phyloP scores from a whole-genome alignment of 1,284 basidiomycete species.

The Leccinum pachyderme region DNA sequence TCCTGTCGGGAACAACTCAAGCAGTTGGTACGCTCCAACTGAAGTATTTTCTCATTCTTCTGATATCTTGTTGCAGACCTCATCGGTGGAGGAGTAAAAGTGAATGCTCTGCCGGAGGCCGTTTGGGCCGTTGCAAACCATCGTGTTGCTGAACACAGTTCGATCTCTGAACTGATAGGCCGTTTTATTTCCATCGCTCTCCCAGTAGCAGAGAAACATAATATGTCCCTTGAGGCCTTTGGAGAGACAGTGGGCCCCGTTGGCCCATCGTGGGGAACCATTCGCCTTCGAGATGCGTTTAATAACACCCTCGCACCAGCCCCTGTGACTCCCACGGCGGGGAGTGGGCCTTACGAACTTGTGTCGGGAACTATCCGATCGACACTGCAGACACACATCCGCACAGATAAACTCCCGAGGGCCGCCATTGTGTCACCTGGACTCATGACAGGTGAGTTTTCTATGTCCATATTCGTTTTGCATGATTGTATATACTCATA shows the following conservation, averaged over 20 bases:
- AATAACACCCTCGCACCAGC: slow-evolving; percentile 45
- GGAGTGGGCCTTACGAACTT: slow-evolving; percentile 42
- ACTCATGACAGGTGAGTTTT: slow-evolving; percentile 25
- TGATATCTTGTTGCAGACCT: slow-evolving; percentile 32
- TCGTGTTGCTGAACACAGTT: slow-evolving; percentile 40
- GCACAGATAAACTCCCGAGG: slow-evolving; percentile 23
- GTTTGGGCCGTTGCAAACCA: slow-evolving; percentile 41
- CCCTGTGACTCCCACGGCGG: slow-evolving; percentile 45
- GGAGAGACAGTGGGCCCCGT: slow-evolving; percentile 30
- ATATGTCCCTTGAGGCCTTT: slow-evolving; percentile 45
- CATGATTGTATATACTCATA: slow-evolving; percentile 5
- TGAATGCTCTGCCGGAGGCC: slow-evolving; percentile 44
- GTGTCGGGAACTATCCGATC: slow-evolving; percentile 49
- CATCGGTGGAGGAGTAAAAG: slow-evolving; percentile 46
- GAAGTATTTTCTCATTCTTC: background rate
- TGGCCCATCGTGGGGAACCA: slow-evolving; percentile 20
- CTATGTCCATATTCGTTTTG: slow-evolving; percentile 4
- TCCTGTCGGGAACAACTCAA: slow-evolving; percentile 44
- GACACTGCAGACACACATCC: slow-evolving; percentile 28
- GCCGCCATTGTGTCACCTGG: slow-evolving; percentile 18
- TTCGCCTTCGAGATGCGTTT: slow-evolving; percentile 38
- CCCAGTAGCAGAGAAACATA: slow-evolving; percentile 36
- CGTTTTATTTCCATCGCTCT: slow-evolving; percentile 34
- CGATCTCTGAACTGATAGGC: slow-evolving; percentile 33
- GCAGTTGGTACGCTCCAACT: slow-evolving; percentile 37